These are phyloP conservation scores for Amniculicola lignicola DNA, from an alignment of 495 filamentous ascomycete species.

Conservation along the genomic window DNA sequence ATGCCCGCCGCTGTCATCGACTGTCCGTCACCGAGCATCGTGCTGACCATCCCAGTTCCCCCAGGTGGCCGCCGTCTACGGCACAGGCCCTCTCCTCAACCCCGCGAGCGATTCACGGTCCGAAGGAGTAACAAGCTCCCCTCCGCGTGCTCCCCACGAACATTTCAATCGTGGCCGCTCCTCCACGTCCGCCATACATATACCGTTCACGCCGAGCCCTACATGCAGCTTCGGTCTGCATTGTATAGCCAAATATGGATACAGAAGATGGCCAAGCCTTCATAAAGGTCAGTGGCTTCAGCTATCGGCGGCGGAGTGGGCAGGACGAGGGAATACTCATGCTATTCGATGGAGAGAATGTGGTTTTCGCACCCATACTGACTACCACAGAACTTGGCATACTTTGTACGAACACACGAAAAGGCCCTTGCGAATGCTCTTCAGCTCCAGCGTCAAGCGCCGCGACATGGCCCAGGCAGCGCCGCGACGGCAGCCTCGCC, in stretches of 20 bases:
- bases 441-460: slow-evolving; percentile 69
- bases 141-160: neutral
- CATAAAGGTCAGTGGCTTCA: slow-evolving; percentile 35
- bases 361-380: too few relatives aligned
- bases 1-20: neutral
- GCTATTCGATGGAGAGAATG: too few relatives aligned
- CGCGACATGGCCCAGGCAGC: slow-evolving; percentile 55
- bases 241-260: slow-evolving; percentile 31
- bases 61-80: slow-evolving; percentile 12
- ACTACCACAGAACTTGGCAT: slow-evolving; percentile 84
- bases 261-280: slow-evolving; percentile 40
- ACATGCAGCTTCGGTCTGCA: slow-evolving; percentile 24
- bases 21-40: neutral
- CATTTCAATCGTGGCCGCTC: slow-evolving; percentile 13
- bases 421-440: slow-evolving; percentile 95
- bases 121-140: slow-evolving; percentile 18
- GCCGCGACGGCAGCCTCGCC: slow-evolving; percentile 44
- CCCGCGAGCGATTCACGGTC: slow-evolving; percentile 3
- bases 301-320: neutral
- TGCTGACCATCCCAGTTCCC: slow-evolving; percentile 19
- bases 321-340: too few relatives aligned
- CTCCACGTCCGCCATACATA: neutral
- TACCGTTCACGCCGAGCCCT: slow-evolving; percentile 8
- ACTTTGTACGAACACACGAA: slow-evolving; percentile 94
- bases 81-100: slow-evolving; percentile 4